These are phyloP conservation scores for Coniochaeta sp. DNA, from an alignment of 2,329 filamentous ascomycete genomes.

Conservation along the genomic window DNA sequence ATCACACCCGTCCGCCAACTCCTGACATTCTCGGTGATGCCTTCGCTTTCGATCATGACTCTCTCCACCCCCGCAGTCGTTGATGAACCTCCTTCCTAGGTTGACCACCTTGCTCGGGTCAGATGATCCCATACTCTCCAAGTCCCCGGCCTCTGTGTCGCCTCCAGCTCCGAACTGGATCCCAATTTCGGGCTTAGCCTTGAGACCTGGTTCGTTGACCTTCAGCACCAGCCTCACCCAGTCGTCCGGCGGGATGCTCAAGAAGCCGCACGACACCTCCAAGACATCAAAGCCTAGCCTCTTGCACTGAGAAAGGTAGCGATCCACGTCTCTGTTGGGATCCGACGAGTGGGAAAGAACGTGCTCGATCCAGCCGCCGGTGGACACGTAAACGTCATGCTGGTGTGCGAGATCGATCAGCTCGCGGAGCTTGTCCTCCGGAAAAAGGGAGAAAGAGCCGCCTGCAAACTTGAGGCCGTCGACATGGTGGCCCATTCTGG, in stretches of 20 bases:
- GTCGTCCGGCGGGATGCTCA: constrained; percentile 45
- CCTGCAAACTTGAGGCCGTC: constrained; percentile 50
- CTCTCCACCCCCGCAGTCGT: constrained; percentile 44
- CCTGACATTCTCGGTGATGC: constrained; percentile 49
- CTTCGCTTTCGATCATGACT: constrained; percentile 54
- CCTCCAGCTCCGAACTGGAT: constrained; percentile 52
- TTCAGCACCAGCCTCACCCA: constrained; percentile 42
- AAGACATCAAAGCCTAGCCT: constrained; percentile 46
- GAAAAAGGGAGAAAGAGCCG: constrained; percentile 43
- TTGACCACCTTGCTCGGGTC: constrained; percentile 42
- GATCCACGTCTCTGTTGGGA: constrained; percentile 35
- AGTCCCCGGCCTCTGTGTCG: constrained; percentile 37
- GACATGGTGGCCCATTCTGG: constrained; percentile 43
- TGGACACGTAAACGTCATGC: constrained; percentile 44
- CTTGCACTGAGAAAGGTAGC: constrained; percentile 44
- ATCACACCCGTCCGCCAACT: constrained; percentile 50
- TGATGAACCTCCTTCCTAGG: constrained; percentile 40
- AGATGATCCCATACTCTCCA: constrained; percentile 39
- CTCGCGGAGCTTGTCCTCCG: constrained; percentile 35
- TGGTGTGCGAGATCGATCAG: constrained; percentile 41
- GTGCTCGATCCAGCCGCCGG: constrained; percentile 48
- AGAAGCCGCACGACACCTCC: constrained; percentile 45
- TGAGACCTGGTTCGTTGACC: constrained; percentile 38
- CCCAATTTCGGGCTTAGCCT: constrained; percentile 46
- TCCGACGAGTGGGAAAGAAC: constrained; percentile 38